Base-by-base conservation (phyloP, 495 filamentous ascomycete genomes). In the Wilcoxina mikolae region DNA sequence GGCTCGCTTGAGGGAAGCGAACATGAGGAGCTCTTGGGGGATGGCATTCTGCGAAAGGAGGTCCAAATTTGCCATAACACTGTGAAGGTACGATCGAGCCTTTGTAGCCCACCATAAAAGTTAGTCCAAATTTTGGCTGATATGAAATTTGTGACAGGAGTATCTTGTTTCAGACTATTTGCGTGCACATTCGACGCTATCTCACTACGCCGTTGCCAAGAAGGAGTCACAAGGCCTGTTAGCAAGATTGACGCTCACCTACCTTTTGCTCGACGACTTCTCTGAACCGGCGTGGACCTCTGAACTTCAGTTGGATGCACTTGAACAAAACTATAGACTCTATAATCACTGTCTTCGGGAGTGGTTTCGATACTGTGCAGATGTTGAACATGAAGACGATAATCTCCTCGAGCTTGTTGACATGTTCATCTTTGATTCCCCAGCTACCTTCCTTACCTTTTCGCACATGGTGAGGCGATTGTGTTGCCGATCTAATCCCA, bases 111-210 rank as follows among this genome's bases (percentile, higher is more conserved):
- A n/a, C n/a, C n/a, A n/a, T n/a, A n/a, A n/a, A n/a, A n/a, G n/a
- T n/a, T n/a, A n/a, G n/a, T n/a, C n/a, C n/a, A n/a, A n/a, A n/a
- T n/a, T n/a, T n/a, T n/a, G n/a, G n/a, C n/a, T n/a, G n/a, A n/a
- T n/a, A n/a, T n/a, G n/a, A n/a, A n/a, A n/a, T n/a, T n/a, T n/a
- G 7, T 28, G n/a, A n/a, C 25, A 49, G 46, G 46, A 49, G 27
- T 49, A 49, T 29, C 20, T 49, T 18, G 46, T n/a, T 28, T 49
- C 46, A 22, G 46, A 49, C 10, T 49, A 49, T 29, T 20, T 49
- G n/a, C n/a, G n/a, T 11, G 29, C 10, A 18, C 10, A 10, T 18
- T 10, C 10, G 5, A 4, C 10, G 17, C 39, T 9, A 5, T 20
- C 20, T 7, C 31, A 5, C 10, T 10, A 4, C 39, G 39, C 5